These are phyloP conservation scores for Lyophyllum shimeji DNA, from an alignment of 768 basidiomycete species.

Conservation along the genomic window DNA sequence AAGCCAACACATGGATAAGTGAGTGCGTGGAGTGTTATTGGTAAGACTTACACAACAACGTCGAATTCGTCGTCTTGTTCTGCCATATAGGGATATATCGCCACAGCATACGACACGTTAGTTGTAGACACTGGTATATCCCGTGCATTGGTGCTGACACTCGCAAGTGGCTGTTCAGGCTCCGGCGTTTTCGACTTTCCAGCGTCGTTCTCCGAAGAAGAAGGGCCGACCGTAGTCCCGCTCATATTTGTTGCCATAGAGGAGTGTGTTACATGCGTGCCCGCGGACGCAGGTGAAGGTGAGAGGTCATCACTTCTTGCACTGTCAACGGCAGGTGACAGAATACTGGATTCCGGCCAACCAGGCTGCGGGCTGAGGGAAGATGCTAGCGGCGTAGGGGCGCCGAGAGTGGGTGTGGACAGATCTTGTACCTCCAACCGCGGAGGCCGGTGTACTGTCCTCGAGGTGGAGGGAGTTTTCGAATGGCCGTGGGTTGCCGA, in stretches of 20 bases:
- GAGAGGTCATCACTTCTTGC: constrained; percentile 39
- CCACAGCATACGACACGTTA: constrained; percentile 90
- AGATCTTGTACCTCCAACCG: constrained; percentile 70
- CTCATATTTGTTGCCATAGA: constrained; percentile 25
- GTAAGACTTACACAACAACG: constrained; percentile 77
- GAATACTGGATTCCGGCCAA: constrained; percentile 68
- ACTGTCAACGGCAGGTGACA: constrained; percentile 54
- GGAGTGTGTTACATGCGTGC: neutral
- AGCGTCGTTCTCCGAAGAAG: constrained; percentile 26
- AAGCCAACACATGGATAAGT: constrained; percentile 8
- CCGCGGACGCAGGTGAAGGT: constrained; percentile 36
- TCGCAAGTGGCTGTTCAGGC: constrained; percentile 17
- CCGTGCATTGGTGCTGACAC: constrained; percentile 24
- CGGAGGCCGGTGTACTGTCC: constrained; percentile 58
- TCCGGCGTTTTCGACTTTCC: constrained; percentile 19
- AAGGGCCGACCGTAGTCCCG: constrained; percentile 28
- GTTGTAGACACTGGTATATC: constrained; percentile 45
- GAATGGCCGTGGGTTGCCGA: constrained; percentile 44
- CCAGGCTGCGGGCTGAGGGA: constrained; percentile 66
- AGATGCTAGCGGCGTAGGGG: constrained; percentile 49
- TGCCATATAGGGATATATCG: constrained; percentile 98
- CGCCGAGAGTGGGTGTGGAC: constrained; percentile 48
- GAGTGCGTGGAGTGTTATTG: constrained; percentile 17
- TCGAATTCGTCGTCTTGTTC: constrained; percentile 99
- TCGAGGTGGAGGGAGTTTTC: constrained; percentile 38